Conservation (phyloP, 352 stramenopile species). For the Phytophthora boehmeriae region DNA sequence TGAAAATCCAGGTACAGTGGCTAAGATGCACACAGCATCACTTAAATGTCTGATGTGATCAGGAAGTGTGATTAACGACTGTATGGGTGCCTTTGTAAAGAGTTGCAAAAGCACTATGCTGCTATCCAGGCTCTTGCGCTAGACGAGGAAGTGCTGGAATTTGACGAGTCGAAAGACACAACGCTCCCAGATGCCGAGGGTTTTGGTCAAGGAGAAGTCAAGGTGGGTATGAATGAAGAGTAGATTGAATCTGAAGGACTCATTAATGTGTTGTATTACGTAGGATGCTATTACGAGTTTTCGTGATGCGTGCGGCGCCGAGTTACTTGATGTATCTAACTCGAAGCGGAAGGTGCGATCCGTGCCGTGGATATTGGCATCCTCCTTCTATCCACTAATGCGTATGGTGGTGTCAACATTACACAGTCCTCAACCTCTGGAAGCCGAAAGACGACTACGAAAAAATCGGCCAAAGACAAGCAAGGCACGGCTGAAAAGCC, state of each 20-base stretch:
- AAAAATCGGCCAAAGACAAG: conserved; percentile 45
- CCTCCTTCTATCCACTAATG: neutral
- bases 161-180: conserved; percentile 78
- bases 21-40: neutral
- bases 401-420: neutral
- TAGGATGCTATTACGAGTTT: conserved; percentile 59
- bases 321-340: conserved; percentile 52
- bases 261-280: neutral
- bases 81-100: conserved; percentile 27
- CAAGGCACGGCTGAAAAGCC: conserved; percentile 23
- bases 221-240: conserved; percentile 32
- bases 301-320: conserved; percentile 51
- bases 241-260: neutral
- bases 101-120: conserved; percentile 87
- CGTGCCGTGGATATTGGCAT: neutral
- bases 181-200: conserved; percentile 77
- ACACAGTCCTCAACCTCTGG: conserved; percentile 32
- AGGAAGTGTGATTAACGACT: neutral
- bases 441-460: conserved; percentile 33
- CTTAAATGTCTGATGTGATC: neutral
- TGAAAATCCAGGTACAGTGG: conserved; percentile 71
- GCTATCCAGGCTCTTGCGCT: conserved; percentile 80
- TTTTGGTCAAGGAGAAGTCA: conserved; percentile 71
- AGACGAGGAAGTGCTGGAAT: conserved; percentile 72
- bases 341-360: conserved; percentile 58